Base-by-base conservation (phyloP, 1,284 basidiomycete species). In the Ganoderma leucocontextum region DNA sequence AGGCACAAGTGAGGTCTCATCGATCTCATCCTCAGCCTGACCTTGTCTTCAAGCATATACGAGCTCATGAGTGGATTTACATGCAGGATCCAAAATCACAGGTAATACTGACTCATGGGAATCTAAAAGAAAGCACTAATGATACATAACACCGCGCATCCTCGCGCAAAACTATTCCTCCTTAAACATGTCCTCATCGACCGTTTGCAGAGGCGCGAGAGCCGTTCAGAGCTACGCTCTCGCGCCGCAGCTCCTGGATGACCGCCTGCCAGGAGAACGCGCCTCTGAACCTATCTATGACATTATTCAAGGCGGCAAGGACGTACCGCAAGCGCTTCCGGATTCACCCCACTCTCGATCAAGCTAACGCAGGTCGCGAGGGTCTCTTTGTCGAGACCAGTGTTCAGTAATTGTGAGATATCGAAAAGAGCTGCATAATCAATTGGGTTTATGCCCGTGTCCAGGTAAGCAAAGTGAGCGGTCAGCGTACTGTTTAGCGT, bases 341-440 rank as follows among this genome's bases (percentile, higher is more conserved):
- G 92, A 75, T 94, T 95, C 52, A 92, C 92, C 7, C 94, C 94
- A 71, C 88, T 90, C 78, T 96, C 94, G 75, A 96, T 93, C 87
- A 96, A 89, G 67, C 89, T 86, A 19, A 95, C 87, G 76, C 94
- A 95, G 8, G 90, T 94, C 33, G 90, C 91, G 17, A 96, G 86
- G 2, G 93, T 94, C 74, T 94, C 91, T 72, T 91, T 91, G 80
- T 95, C 92, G 36, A 96, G 85, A 64, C 90, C 88, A 0, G 94
- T 95, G 75, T 95, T 93, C 68, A 96, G 80, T 55, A 96, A 80
- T 78, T 94, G 92, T 17, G 94, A 94, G 69, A 96, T 92, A 69
- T 95, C 93, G 75, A 90, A 86, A 39, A 96, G 83, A 70, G 91
- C 94, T 96, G 72, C 38, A 25, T 25, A 25, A 6, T 25, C 19